Evolutionary conservation across 495 filamentous ascomycete species (phyloP), one percentile per base, ranked within the genome.

Genomic region (Hypoxylon fragiforme): DNA sequence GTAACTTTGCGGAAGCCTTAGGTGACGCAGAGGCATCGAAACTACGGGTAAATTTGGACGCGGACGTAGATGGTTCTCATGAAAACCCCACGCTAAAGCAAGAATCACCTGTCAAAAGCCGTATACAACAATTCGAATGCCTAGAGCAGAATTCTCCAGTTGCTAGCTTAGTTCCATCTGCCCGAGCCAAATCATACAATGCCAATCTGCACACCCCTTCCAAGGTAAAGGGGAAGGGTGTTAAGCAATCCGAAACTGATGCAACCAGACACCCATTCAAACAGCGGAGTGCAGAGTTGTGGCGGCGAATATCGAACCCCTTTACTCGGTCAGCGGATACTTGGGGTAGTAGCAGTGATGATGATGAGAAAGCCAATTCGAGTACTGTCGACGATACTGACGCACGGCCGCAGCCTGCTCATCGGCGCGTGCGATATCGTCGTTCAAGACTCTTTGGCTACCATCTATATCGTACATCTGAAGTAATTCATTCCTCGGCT

Each of bases 91-190:
- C 35, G 43, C 49, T 41, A 12, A 44, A 52, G 36, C 41, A 36
- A 39, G 57, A 68, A 14, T 73, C 69, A 3, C 70, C 70, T 0
- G 64, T 72, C 7, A 72, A 62, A 50, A 45, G 54, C 7, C 65
- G 62, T 2, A 72, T 75, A 12, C 62, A 55, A 13, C 44, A 68
- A 30, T 75, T 75, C 15, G 70, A 75, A 50, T 44, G 38, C 5
- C 30, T 73, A 2, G 56, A 49, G 21, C 54, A 36, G 18, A 50
- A 18, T 7, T 56, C 37, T n/a, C 35, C 18, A 15, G 34, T 21
- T 39, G 34, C 28, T 18, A 39, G 16, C 13, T 30, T 21, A 56
- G 20, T 32, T 41, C 36, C 61, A 0, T 22, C 8, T 7, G 46
- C n/a, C 7, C 56, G 43, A 50, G 32, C 37, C 5, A 52, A 31